Conservation (phyloP, 331 rosid genomes). For the Rosa hybrid region DNA sequence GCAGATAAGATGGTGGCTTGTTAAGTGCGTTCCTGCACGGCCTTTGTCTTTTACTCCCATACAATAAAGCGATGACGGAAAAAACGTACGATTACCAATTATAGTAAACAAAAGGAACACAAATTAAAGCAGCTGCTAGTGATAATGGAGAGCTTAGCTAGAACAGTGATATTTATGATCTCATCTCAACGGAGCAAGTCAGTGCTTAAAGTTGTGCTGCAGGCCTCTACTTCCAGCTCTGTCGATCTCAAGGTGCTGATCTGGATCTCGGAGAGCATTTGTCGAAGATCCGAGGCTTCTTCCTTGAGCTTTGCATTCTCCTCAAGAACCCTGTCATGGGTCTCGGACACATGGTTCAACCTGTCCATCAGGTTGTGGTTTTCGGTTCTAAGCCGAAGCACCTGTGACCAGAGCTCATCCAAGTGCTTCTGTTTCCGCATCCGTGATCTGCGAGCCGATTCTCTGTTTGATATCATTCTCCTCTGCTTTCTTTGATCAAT, state of each 20-base stretch:
- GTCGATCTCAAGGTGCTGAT: slow-evolving; percentile 34
- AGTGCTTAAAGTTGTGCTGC: slow-evolving; percentile 37
- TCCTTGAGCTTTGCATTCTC: slow-evolving; percentile 74
- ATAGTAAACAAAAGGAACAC: slow-evolving; percentile 34
- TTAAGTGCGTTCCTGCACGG: slow-evolving; percentile 7
- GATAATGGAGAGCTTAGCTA: slow-evolving; percentile 16
- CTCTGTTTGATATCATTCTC: slow-evolving; percentile 91
- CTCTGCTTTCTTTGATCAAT: slow-evolving; percentile 78
- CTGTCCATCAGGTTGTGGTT: slow-evolving; percentile 63
- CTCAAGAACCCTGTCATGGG: slow-evolving; percentile 57
- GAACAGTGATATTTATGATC: slow-evolving; percentile 17
- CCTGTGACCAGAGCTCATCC: slow-evolving; percentile 93
- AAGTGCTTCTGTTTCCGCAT: slow-evolving; percentile 94
- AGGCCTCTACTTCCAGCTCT: slow-evolving; percentile 32
- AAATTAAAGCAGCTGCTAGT: neutral
- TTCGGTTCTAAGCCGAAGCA: slow-evolving; percentile 73
- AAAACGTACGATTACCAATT: slow-evolving; percentile 27
- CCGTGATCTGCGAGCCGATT: slow-evolving; percentile 89
- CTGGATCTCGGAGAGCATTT: slow-evolving; percentile 53
- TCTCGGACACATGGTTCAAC: slow-evolving; percentile 58
- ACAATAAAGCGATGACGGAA: slow-evolving; percentile 11
- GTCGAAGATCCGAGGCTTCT: slow-evolving; percentile 76
- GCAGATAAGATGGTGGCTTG: slow-evolving; percentile 3
- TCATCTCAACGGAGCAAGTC: slow-evolving; percentile 45
- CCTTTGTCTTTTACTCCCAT: neutral